Evolutionary conservation across 2,329 filamentous ascomycete species (phyloP).

Genomic region (Volutella citrinella): DNA sequence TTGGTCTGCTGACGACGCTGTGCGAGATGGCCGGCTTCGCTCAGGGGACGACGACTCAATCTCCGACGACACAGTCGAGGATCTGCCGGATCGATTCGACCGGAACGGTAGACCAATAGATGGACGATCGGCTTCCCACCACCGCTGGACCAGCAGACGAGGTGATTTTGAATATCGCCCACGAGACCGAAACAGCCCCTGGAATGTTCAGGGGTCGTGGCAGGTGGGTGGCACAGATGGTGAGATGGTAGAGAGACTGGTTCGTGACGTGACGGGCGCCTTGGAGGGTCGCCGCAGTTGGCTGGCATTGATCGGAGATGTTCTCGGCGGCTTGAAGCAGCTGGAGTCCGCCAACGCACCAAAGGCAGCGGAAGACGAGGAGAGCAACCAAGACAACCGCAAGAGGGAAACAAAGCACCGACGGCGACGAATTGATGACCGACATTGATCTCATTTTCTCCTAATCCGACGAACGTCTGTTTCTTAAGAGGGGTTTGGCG

Average conservation of each 20-base stretch:
- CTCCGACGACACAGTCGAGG: slow-evolving; percentile 39
- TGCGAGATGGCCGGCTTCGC: slow-evolving; percentile 20
- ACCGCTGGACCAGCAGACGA: slow-evolving; percentile 33
- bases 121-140: slow-evolving; percentile 10
- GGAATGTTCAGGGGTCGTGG: slow-evolving; percentile 42
- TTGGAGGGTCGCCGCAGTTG: slow-evolving; percentile 30
- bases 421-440: slow-evolving; percentile 24
- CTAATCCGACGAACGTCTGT: slow-evolving; percentile 10
- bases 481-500: too few species aligned
- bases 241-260: slow-evolving; percentile 36
- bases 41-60: slow-evolving; percentile 12
- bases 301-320: slow-evolving; percentile 28
- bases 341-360: slow-evolving; percentile 7
- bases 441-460: slow-evolving; percentile 9
- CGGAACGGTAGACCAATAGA: slow-evolving; percentile 39
- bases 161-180: slow-evolving; percentile 42
- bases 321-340: slow-evolving; percentile 24
- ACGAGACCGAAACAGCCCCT: slow-evolving; percentile 29
- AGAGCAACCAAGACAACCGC: slow-evolving; percentile 7
- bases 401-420: slow-evolving; percentile 11
- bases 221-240: slow-evolving; percentile 42
- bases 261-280: slow-evolving; percentile 24
- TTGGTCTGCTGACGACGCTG: slow-evolving; percentile 28
- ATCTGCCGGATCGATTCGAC: slow-evolving; percentile 48
- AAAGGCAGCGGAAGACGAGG: slow-evolving; percentile 15